Conservation (phyloP, 2,329 filamentous ascomycete species). For the Bimuria novae-zelandiae region DNA sequence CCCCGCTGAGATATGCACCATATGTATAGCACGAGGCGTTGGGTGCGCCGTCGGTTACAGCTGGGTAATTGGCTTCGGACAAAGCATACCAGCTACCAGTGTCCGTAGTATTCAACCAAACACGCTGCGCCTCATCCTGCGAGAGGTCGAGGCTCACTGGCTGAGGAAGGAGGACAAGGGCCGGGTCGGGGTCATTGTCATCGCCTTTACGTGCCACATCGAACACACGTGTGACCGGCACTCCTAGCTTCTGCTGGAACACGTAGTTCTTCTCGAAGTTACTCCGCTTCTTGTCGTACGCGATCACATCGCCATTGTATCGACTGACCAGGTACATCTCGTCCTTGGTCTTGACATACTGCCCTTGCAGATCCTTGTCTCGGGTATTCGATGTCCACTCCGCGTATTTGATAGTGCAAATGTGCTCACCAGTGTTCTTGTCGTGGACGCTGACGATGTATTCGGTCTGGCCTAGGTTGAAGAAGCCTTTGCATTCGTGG, state of each 20-base stretch:
- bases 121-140: constrained; percentile 48
- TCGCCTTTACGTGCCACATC: constrained; percentile 79
- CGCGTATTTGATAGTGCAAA: constrained; percentile 89
- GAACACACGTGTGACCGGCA: constrained; percentile 85
- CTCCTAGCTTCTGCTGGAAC: constrained; percentile 65
- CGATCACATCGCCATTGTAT: constrained; percentile 82
- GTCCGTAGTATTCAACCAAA: constrained; percentile 87
- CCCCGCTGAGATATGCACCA: constrained; percentile 31
- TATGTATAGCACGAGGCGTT: constrained; percentile 61
- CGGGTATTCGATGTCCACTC: constrained; percentile 95
- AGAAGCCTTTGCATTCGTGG: constrained; percentile 74
- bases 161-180: constrained; percentile 85
- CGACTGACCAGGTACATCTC: constrained; percentile 86
- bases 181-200: constrained; percentile 68
- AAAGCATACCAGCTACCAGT: constrained; percentile 93
- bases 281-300: constrained; percentile 69
- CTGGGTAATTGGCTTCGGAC: constrained; percentile 83
- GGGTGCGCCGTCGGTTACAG: constrained; percentile 73
- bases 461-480: constrained; percentile 83
- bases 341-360: constrained; percentile 81
- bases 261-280: constrained; percentile 35
- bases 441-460: constrained; percentile 88
- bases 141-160: constrained; percentile 66
- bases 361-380: constrained; percentile 82
- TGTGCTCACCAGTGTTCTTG: constrained; percentile 69